Base-by-base conservation (phyloP, 176 grass and related monocot genomes). In the Phoenix dactylifera region DNA sequence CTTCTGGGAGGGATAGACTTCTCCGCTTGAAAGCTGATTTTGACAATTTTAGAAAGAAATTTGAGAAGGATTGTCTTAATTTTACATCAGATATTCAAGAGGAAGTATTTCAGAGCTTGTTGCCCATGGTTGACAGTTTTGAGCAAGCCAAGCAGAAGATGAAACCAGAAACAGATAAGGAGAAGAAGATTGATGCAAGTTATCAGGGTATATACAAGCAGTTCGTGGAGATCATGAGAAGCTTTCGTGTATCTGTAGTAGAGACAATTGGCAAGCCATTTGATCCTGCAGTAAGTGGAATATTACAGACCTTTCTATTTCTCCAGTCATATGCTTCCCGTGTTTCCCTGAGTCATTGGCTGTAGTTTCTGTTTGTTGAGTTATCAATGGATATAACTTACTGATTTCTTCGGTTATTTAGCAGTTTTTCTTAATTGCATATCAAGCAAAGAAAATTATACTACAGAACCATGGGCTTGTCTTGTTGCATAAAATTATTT, bases 211-310 rank as follows among this genome's bases (percentile, higher is more conserved):
- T 88, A 73, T 70, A 77, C 44, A 98, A 88, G 60, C 93, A 98
- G 63, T 83, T 92, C 59, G 88, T 98, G 55, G 93, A 98, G 62
- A 82, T 79, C 26, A 78, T 98, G 85, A 88, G 82, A 80, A 89
- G 77, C 77, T 75, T 98, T 61, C 82, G 81, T 49, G 93, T 98
- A 39, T 61, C 81, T 67, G 70, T 89, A 35, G 79, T 98, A 26
- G 87, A 86, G 71, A 92, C 93, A 59, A 84, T 89, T 72, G 93
- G 93, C 76, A 98, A 89, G 73, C 88, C 93, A 78, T 98, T 98
- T 70, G 85, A 86, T 92, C 93, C 88, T 76, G 68, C 55, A 51
- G 93, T 92, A 81, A 89, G 82, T 85, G 66, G 49, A 72, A 19
- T 67, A 59, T 55, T 19, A 3, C 26, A 58, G 26, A 35, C 32